Conservation (phyloP, 2,329 filamentous ascomycete species). For the Cladosporium sp. region DNA sequence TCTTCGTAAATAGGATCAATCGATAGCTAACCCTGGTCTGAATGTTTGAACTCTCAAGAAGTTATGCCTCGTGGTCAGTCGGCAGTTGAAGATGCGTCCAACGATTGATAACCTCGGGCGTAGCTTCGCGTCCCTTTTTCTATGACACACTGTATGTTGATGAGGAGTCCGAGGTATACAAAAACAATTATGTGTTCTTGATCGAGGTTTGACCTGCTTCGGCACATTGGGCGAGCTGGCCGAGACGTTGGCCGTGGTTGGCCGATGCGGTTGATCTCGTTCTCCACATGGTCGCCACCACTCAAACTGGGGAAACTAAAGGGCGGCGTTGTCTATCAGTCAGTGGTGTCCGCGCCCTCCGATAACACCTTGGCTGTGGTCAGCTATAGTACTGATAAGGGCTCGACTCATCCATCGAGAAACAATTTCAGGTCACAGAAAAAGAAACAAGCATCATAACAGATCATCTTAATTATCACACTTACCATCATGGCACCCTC, state of each 20-base stretch:
- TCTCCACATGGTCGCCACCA: conserved; percentile 6
- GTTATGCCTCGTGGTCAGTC: background rate
- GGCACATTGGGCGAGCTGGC: background rate
- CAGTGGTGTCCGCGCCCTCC: conserved; percentile 5
- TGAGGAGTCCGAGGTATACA: background rate
- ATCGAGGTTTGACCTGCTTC: background rate
- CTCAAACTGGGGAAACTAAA: background rate
- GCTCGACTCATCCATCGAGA: background rate
- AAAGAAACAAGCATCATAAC: background rate
- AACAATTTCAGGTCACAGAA: background rate
- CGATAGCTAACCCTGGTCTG: background rate
- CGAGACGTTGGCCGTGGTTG: conserved; percentile 2
- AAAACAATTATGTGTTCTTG: background rate
- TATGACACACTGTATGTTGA: background rate
- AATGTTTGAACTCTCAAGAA: background rate
- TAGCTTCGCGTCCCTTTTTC: background rate
- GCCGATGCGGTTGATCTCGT: background rate
- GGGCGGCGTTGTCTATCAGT: conserved; percentile 1
- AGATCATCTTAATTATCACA: background rate
- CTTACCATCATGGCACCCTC: conserved; percentile 34
- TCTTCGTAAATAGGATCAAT: background rate
- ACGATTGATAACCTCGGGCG: background rate
- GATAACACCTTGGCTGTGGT: conserved; percentile 3
- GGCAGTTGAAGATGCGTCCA: background rate
- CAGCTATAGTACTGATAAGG: background rate